phyloP scores from a whole-genome alignment of 805 yeast species.

The Saccharomycopsis capsularis region DNA sequence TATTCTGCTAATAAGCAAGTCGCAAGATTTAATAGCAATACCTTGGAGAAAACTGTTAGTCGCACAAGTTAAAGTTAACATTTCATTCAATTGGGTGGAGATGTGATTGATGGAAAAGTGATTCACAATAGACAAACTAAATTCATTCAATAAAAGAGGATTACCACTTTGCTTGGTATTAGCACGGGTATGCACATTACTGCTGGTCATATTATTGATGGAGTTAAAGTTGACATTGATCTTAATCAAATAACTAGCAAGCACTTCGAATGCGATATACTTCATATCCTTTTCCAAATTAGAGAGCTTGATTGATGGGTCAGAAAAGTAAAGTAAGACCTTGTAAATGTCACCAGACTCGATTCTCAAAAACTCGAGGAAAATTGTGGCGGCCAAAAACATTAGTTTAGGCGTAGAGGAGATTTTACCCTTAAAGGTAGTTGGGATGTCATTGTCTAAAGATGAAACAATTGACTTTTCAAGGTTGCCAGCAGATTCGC shows the following conservation, averaged over 20 bases:
- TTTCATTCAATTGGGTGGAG: conserved; percentile 50
- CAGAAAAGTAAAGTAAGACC: conserved; percentile 73
- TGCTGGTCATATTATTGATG: not conserved
- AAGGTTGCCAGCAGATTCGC: not conserved
- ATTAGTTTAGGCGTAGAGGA: conserved; percentile 53
- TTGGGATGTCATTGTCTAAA: not conserved
- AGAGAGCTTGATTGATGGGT: conserved; percentile 67
- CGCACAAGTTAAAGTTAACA: conserved; percentile 70
- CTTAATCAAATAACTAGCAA: conserved; percentile 4
- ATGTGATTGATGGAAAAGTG: conserved; percentile 35
- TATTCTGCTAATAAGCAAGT: conserved; percentile 51
- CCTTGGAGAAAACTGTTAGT: conserved; percentile 67
- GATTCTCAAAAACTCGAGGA: conserved; percentile 74
- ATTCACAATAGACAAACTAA: conserved; percentile 36
- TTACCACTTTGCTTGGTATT: not conserved
- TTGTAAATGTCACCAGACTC: conserved; percentile 76
- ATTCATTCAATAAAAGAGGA: not conserved
- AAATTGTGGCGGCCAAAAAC: conserved; percentile 77
- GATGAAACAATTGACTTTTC: conserved; percentile 1
- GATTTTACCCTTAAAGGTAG: conserved; percentile 6
- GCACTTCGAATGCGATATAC: conserved; percentile 10
- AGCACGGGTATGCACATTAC: not conserved
- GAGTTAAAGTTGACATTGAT: conserved; percentile 4
- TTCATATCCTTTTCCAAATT: conserved; percentile 59
- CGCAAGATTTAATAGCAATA: conserved; percentile 73